Base-by-base conservation (phyloP, 2,329 filamentous ascomycete species). In the Fusarium armeniacum region DNA sequence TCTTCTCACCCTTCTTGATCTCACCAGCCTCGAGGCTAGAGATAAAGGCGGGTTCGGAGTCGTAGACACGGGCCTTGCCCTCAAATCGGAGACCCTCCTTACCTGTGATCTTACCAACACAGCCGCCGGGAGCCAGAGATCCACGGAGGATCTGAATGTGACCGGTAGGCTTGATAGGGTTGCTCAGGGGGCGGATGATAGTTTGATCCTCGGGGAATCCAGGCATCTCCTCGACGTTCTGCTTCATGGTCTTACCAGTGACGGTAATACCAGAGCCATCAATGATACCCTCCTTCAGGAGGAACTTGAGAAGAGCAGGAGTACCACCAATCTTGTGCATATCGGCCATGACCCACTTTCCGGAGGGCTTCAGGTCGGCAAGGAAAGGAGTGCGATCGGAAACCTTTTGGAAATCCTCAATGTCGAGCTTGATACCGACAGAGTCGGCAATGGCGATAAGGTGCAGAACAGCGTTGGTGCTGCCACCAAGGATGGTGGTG, bases 31-130 rank as follows among this genome's bases (percentile, higher is more conserved):
- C 91, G 16, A 98, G 85, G 0, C 93, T 93, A 30, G 86, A 83
- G 77, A 97, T 92, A 73, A 97, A 91, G 75, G 91, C 87, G 73
- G 90, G 86, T 81, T 98, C 94, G 70, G 93, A 92, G 80, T 97
- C 86, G 79, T 94, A 97, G 69, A 94, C 92, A 43, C 89, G 87
- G 6, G 94, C 94, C 77, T 90, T 93, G 62, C 94, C 94, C 15
- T 86, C 89, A 80, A 97, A 97, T 13, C 83, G 84, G 18, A 93
- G 86, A n/a, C 94, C 94, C 81, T 97, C 94, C 82, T 97, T 97
- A 51, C 94, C 94, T 0, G 94, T 97, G 79, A 97, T 97, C 82
- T 97, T 97, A 66, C 93, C 94, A 13, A 97, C 94, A 1, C 93
- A 92, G 51, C 94, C 94, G 12, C 90, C 91, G 3, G 94, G 94